Conservation (phyloP, 1,284 basidiomycete genomes). For the Ustilago lituana region DNA sequence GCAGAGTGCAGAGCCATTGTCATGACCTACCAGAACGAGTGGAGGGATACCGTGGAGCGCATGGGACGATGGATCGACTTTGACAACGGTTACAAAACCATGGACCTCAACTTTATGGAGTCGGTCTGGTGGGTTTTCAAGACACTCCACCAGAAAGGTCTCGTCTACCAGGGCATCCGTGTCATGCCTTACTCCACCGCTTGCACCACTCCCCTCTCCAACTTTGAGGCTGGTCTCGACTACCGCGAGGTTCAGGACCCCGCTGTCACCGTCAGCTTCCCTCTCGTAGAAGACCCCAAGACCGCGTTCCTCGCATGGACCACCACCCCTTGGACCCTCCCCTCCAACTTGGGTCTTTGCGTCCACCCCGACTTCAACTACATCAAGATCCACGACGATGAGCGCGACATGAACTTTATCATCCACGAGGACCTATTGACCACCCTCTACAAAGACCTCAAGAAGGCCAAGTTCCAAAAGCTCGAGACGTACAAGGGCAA, state of each 20-base stretch:
- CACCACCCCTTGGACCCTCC: slow-evolving; percentile 98
- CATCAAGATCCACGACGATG: slow-evolving; percentile 94
- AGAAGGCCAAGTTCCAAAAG: slow-evolving; percentile 96
- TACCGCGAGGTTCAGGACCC: slow-evolving; percentile 96
- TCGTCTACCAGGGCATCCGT: slow-evolving; percentile 90
- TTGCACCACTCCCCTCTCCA: slow-evolving; percentile 93
- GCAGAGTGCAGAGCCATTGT: slow-evolving; percentile 95
- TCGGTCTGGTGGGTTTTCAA: slow-evolving; percentile 99
- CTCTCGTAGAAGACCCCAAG: slow-evolving; percentile 87
- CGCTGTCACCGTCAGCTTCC: slow-evolving; percentile 91
- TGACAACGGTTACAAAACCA: slow-evolving; percentile 98
- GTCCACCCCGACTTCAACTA: slow-evolving; percentile 97
- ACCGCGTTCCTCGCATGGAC: slow-evolving; percentile 97
- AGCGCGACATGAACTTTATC: slow-evolving; percentile 89
- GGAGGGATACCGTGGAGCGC: slow-evolving; percentile 92
- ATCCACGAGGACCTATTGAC: slow-evolving; percentile 86
- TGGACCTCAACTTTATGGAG: slow-evolving; percentile 95
- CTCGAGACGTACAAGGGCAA: slow-evolving; percentile 81
- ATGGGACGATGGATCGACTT: slow-evolving; percentile 99
- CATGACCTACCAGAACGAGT: slow-evolving; percentile 94
- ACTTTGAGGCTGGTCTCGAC: slow-evolving; percentile 94
- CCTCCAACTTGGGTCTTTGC: slow-evolving; percentile 92
- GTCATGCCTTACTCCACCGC: slow-evolving; percentile 99
- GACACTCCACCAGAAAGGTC: slow-evolving; percentile 87
- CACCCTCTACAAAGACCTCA: slow-evolving; percentile 95